Percentiles rank a stretch among this genome's conserved stretches.
Evolutionary conservation across 345 rosid genomes (phyloP).

Genomic region (Moricandia moricandioides): DNA sequence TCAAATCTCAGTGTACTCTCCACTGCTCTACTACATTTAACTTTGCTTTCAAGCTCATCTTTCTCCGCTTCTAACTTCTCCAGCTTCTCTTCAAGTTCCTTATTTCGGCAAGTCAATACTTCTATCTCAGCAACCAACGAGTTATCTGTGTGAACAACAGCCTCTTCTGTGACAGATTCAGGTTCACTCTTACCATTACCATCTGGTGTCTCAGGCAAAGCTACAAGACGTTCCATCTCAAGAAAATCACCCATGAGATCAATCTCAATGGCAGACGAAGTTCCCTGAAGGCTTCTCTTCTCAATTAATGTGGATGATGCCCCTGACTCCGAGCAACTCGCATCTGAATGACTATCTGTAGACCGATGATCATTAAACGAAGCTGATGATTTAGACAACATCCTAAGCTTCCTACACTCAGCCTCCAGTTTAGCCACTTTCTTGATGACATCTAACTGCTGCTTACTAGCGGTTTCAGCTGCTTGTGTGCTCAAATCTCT

Average conservation of each 20-base stretch:
- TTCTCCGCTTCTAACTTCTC: slow-evolving; percentile 42
- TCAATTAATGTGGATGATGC: slow-evolving; percentile 51
- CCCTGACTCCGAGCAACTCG: slow-evolving; percentile 53
- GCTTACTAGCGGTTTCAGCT: slow-evolving; percentile 92
- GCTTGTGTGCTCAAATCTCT: slow-evolving; percentile 79
- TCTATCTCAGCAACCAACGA: slow-evolving; percentile 54
- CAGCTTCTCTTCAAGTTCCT: slow-evolving; percentile 47
- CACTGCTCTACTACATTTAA: slow-evolving; percentile 39
- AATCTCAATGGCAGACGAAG: slow-evolving; percentile 48
- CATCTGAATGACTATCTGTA: slow-evolving; percentile 45
- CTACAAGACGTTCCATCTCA: slow-evolving; percentile 92
- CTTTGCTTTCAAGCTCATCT: slow-evolving; percentile 38
- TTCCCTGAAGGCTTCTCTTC: slow-evolving; percentile 38
- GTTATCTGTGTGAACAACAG: slow-evolving; percentile 26
- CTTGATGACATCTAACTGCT: slow-evolving; percentile 77
- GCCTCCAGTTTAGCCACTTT: slow-evolving; percentile 93
- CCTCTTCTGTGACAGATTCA: slow-evolving; percentile 36
- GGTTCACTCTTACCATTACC: slow-evolving; percentile 36
- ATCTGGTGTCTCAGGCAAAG: slow-evolving; percentile 51
- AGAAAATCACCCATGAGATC: slow-evolving; percentile 96
- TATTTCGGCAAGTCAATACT: slow-evolving; percentile 34
- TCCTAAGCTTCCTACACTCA: slow-evolving; percentile 71
- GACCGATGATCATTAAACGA: slow-evolving; percentile 47
- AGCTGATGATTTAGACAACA: slow-evolving; percentile 42
- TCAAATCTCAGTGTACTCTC: slow-evolving; percentile 46